phyloP scores from a whole-genome alignment of 2,329 filamentous ascomycete genomes.

The Aspergillus latus region DNA sequence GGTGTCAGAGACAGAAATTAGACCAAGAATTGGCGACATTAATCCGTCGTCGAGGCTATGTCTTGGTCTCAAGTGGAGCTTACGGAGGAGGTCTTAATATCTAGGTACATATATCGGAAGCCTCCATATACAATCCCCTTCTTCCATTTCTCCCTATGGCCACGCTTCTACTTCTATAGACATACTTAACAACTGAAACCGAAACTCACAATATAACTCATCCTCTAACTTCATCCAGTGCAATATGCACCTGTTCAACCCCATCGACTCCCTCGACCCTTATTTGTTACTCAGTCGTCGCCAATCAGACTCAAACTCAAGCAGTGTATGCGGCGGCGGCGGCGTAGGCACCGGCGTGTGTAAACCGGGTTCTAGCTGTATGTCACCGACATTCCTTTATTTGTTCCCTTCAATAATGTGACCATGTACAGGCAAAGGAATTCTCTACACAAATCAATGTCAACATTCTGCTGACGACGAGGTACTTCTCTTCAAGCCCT shows the following conservation, averaged over 20 bases:
- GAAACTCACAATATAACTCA: too few relatives aligned
- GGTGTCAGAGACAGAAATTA: too few relatives aligned
- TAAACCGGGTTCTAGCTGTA: constrained; percentile 5
- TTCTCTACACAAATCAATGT: constrained; percentile 15
- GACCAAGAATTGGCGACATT: too few relatives aligned
- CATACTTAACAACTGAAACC: too few relatives aligned
- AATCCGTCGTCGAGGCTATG: too few relatives aligned
- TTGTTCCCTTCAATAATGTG: background rate
- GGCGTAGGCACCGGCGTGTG: constrained; percentile 2
- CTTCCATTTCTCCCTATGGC: too few relatives aligned
- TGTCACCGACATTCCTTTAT: background rate
- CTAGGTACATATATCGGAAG: background rate
- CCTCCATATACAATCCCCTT: too few relatives aligned
- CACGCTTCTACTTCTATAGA: too few relatives aligned
- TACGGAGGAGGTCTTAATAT: background rate
- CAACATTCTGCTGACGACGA: background rate
- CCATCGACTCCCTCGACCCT: constrained; percentile 4
- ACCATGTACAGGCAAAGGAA: constrained; percentile 6
- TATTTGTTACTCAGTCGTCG: background rate
- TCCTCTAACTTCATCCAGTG: too few relatives aligned
- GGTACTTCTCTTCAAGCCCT: background rate
- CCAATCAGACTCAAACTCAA: background rate
- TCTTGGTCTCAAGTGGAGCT: too few relatives aligned
- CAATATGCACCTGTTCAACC: constrained; percentile 4
- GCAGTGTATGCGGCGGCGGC: background rate